Evolutionary conservation across 306 rosid genomes (phyloP).

Genomic region (Argentina anserina): DNA sequence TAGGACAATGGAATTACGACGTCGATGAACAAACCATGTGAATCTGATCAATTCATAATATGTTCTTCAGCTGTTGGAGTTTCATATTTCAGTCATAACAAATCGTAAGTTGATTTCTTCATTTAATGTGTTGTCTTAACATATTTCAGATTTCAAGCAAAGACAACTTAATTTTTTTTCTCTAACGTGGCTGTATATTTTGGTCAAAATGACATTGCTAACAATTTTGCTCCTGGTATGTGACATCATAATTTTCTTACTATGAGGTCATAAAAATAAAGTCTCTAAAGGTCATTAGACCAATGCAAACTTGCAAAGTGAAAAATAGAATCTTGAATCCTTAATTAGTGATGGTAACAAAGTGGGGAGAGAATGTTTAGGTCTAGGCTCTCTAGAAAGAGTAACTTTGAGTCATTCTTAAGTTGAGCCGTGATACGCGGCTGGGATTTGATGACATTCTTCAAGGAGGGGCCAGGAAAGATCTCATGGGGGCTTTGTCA

Average conservation of each 20-base stretch:
- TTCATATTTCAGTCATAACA: neutral
- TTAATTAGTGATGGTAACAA: neutral
- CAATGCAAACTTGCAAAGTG: constrained; percentile 17
- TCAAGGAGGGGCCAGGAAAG: constrained; percentile 15
- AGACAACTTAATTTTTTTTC: too few relatives aligned
- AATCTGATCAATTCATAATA: neutral
- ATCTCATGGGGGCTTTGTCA: constrained; percentile 19
- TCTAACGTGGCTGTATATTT: too few relatives aligned
- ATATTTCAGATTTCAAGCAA: too few relatives aligned
- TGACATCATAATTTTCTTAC: constrained; percentile 5
- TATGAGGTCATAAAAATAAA: constrained; percentile 28
- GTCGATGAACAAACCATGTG: constrained; percentile 8
- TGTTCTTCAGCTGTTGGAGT: neutral
- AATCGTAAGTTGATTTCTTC: too few relatives aligned
- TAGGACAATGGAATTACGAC: constrained; percentile 4
- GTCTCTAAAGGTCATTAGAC: neutral
- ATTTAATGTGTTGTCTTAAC: too few relatives aligned
- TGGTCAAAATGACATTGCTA: too few relatives aligned
- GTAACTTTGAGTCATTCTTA: constrained; percentile 24
- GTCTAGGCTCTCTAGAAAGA: neutral
- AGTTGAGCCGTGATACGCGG: constrained; percentile 55
- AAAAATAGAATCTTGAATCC: constrained; percentile 16
- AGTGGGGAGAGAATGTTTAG: neutral
- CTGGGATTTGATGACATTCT: constrained; percentile 34
- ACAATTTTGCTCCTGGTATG: neutral